phyloP scores from a whole-genome alignment of 192 early-diverging fungal species.

The Chytriomyces hyalinus region DNA sequence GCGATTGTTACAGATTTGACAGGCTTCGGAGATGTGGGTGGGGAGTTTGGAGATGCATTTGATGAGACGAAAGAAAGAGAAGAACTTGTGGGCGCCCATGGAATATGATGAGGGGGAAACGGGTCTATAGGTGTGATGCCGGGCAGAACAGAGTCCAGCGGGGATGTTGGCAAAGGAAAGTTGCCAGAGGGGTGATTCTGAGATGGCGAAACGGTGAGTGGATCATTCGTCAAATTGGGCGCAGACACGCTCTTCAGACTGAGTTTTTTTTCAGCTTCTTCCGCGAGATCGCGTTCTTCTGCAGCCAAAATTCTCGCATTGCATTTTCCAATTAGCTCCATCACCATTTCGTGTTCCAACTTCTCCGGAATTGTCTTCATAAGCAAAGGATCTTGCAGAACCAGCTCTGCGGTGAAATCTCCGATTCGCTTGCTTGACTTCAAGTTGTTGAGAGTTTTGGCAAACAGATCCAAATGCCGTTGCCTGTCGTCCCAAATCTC shows the following conservation, averaged over 20 bases:
- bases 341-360: slow-evolving; percentile 45
- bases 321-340: slow-evolving; percentile 46
- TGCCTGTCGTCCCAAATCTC: slow-evolving; percentile 55
- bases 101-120: not conserved
- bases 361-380: slow-evolving; percentile 39
- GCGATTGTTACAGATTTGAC: not conserved
- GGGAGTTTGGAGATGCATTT: not conserved
- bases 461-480: slow-evolving; percentile 52
- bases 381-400: slow-evolving; percentile 35
- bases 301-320: slow-evolving; percentile 50
- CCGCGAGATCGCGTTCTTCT: slow-evolving; percentile 17
- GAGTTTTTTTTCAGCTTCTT: not conserved
- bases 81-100: too few species aligned
- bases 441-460: slow-evolving; percentile 8
- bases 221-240: not conserved
- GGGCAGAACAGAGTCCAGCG: not conserved
- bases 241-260: not conserved
- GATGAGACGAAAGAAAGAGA: not conserved
- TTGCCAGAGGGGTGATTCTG: not conserved
- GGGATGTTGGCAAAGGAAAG: not conserved
- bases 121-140: not conserved
- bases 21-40: not conserved
- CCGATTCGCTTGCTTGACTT: slow-evolving; percentile 3
- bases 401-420: slow-evolving; percentile 31
- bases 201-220: not conserved